Evolutionary conservation across 768 basidiomycete species (phyloP).

Genomic region (Rossbeevera mucosa): DNA sequence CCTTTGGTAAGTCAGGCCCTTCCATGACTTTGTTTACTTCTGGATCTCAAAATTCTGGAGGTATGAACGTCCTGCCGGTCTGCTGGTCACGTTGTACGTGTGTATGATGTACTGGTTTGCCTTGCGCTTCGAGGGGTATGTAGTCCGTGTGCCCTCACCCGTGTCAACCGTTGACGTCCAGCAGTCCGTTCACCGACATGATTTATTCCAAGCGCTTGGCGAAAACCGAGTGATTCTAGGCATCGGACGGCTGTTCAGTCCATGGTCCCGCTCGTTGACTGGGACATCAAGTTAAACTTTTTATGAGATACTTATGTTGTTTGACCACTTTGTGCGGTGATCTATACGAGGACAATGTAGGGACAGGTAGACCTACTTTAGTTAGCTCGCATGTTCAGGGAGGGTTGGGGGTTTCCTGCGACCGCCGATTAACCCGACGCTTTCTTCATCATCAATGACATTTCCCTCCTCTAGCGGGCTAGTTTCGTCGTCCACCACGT

Average conservation of each 20-base stretch:
- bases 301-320: background rate
- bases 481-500: slow-evolving; percentile 2
- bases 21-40: background rate
- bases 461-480: slow-evolving; percentile 10
- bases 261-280: background rate
- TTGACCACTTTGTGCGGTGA: background rate
- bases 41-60: slow-evolving; percentile 34
- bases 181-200: slow-evolving; percentile 75
- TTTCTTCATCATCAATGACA: slow-evolving; percentile 13
- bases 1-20: slow-evolving; percentile 59
- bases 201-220: slow-evolving; percentile 58
- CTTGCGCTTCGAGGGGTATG: slow-evolving; percentile 85
- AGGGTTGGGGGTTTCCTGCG: slow-evolving; percentile 8
- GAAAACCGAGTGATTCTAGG: slow-evolving; percentile 18
- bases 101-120: slow-evolving; percentile 83
- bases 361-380: background rate
- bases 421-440: slow-evolving; percentile 14
- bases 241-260: background rate
- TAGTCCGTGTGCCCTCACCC: slow-evolving; percentile 3
- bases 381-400: background rate
- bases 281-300: background rate
- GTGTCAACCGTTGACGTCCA: background rate
- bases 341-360: background rate
- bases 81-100: slow-evolving; percentile 76
- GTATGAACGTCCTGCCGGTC: slow-evolving; percentile 82